Evolutionary conservation across 2,329 filamentous ascomycete species (phyloP).

Genomic region (Penicillium sumatraense): DNA sequence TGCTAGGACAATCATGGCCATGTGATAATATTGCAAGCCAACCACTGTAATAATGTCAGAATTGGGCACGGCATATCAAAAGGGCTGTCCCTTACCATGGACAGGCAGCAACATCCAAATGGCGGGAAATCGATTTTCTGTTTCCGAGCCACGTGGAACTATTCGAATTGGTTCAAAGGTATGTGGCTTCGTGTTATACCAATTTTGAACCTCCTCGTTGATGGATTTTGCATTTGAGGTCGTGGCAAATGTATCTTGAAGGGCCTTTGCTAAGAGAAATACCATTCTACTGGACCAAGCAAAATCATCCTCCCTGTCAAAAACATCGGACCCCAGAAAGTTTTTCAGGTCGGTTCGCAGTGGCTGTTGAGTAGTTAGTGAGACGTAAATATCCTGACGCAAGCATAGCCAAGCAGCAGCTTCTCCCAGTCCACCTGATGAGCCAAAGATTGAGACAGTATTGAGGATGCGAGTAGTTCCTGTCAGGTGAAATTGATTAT

Average conservation of each 20-base stretch:
- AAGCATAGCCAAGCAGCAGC: conserved; percentile 46
- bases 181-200: conserved; percentile 26
- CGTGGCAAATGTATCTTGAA: conserved; percentile 25
- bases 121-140: conserved; percentile 30
- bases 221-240: neutral
- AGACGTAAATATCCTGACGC: conserved; percentile 46
- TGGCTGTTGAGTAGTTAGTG: conserved; percentile 38
- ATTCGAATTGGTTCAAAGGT: conserved; percentile 33
- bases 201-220: conserved; percentile 24
- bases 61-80: neutral
- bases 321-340: conserved; percentile 38
- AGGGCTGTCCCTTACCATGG: conserved; percentile 23
- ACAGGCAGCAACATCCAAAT: conserved; percentile 40
- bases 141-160: conserved; percentile 23
- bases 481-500: conserved; percentile 41
- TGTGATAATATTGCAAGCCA: conserved; percentile 41
- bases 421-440: conserved; percentile 44
- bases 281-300: conserved; percentile 43
- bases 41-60: conserved; percentile 26
- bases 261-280: conserved; percentile 39
- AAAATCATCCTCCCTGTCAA: conserved; percentile 39
- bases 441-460: conserved; percentile 41
- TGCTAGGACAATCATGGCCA: conserved; percentile 36
- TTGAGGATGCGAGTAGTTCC: conserved; percentile 44
- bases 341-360: conserved; percentile 41